Evolutionary conservation across 306 rosid species (phyloP).

Genomic region (Mimosa pudica): DNA sequence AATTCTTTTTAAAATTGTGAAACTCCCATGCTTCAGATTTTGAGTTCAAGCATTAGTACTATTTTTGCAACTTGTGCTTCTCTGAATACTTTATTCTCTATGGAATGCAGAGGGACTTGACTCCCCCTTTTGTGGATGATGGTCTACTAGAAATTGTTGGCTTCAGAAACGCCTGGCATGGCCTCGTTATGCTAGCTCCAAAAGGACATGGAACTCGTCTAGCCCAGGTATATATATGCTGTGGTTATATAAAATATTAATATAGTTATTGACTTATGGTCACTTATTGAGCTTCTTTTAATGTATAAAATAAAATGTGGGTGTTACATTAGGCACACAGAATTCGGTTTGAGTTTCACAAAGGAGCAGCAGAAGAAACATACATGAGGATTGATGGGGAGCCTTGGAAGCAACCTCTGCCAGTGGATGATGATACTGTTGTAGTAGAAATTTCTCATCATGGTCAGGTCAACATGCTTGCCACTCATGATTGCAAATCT

Average conservation of each 20-base stretch:
- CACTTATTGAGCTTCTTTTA: no score
- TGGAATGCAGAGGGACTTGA: conserved; percentile 61
- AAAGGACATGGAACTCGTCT: conserved; percentile 99
- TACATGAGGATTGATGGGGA: conserved; percentile 98
- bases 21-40: background rate
- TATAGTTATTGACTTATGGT: no score
- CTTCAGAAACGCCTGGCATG: conserved; percentile 97
- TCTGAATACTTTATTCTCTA: conserved; percentile 34
- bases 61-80: conserved; percentile 4
- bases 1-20: background rate
- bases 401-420: conserved; percentile 98
- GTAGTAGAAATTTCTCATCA: conserved; percentile 86
- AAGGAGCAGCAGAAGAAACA: conserved; percentile 71
- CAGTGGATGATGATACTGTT: conserved; percentile 76
- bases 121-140: conserved; percentile 92
- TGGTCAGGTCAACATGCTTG: conserved; percentile 95
- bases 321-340: conserved; percentile 54
- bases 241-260: conserved; percentile 9
- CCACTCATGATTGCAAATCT: conserved; percentile 59
- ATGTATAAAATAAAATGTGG: background rate
- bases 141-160: conserved; percentile 92
- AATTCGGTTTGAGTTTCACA: conserved; percentile 81
- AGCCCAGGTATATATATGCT: conserved; percentile 70
- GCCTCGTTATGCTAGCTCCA: conserved; percentile 88
- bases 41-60: conserved; percentile 7